Evolutionary conservation across 179 eudicot species (phyloP), one percentile per base, ranked within the genome.

Genomic region (Beta macrorhiza): DNA sequence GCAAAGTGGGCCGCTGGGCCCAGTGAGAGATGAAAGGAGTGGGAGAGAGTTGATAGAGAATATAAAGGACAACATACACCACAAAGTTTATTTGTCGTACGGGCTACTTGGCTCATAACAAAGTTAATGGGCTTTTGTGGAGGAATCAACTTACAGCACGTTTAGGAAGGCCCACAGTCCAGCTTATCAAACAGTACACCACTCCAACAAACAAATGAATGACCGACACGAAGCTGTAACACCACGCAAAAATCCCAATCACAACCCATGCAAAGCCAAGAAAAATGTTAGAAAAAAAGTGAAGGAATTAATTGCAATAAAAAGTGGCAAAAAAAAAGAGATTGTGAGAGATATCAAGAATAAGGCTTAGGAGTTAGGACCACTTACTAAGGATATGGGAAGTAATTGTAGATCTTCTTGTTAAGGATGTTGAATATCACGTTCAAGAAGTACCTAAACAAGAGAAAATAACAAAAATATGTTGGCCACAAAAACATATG

Each of bases 401-500:
- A 95, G 86, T 95, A 95, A 74, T 95, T 95, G 91, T 95, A 95
- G 84, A 95, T 92, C 93, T 95, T 93, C 97, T 95, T 95, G 92
- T 95, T 95, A 70, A 95, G 91, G 5, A 95, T 93, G 94, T 95
- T 95, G 95, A 95, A 95, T 71, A 95, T 95, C 86, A 95, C 99
- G 72, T 95, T 93, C 87, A 95, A 69, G 75, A 93, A 95, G 89
- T 95, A 95, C 99, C 99, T 93, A 85, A 71, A 83, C 75, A 53
- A 67, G 47, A 80, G 32, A 15, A 62, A 45, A 49, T 13, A n/a
- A 47, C 47, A 77, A 45, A 11, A 14, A 2, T 71, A n/a, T 8
- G 49, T 47, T 47, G 29, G 19, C 56, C 20, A 22, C n/a, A 67
- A 1, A 17, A 59, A 59, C 64, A 19, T 59, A 4, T 5, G 10